Base-by-base conservation (phyloP, 2,329 filamentous ascomycete genomes). In the Chrysoporthe austroafricana region DNA sequence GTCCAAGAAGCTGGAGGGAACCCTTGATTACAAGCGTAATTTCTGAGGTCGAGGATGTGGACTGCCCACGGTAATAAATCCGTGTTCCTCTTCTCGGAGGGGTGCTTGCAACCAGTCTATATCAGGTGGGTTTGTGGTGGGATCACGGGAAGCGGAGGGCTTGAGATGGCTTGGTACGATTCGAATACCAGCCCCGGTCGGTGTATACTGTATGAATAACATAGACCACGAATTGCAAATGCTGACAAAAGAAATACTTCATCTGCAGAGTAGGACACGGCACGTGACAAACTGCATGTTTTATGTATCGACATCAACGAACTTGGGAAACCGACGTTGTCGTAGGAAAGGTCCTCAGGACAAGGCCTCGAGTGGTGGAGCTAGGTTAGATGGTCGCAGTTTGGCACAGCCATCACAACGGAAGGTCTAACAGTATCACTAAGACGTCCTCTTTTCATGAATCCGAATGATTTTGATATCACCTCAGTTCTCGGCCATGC, bases 1-100 rank as follows among this genome's bases (percentile, higher is more conserved):
- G 81, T 87, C 93, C 70, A 99, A 99, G 92, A 99, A 99, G 83
- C 82, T 99, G 75, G 96, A 99, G 81, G 95, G 96, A 81, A 98
- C 98, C 84, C 86, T 98, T 62, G 95, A 69, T 58, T 62, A 63
- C 50, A 21, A 68, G 48, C 26, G 32, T 21, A 66, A 21, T 26
- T 66, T 14, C 21, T 18, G 57, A 4, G n/a, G 16, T 4, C 18
- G 18, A 21, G 5, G 39, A 43, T 18, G 11, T 59, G 34, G n/a
- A 58, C 26, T 26, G 26, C 26, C 26, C 26, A 26, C 26, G 26
- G 26, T 26, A 26, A 26, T 26, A 26, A 26, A 26, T 26, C 26
- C 26, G 2, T 26, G 26, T 26, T 26, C 26, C 26, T 26, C 26
- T 26, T 26, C 26, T 26, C 26, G 26, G 26, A 26, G 26, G 26